Evolutionary conservation across 345 rosid genomes (phyloP), one percentile per base, ranked within the genome.

Genomic region (Melaleuca alternifolia): DNA sequence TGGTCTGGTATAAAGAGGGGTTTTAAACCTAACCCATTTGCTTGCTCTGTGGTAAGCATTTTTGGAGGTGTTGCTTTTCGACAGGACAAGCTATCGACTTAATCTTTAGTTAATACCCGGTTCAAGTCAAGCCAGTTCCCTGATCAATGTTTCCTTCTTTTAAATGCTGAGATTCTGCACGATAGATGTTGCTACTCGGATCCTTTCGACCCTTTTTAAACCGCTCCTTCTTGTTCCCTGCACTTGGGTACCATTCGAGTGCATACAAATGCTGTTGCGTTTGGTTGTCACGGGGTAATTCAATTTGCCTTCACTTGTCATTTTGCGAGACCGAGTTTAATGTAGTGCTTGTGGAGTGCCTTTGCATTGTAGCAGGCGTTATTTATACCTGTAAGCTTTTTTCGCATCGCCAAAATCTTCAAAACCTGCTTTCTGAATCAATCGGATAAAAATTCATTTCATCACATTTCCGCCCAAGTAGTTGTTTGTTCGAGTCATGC

Each of bases 211-310:
- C 76, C 76, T 59, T 59, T 1, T n/a, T 1, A 15, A 59, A n/a
- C 71, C 1, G 2, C 8, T n/a, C 9, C 37, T 12, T 59, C 16
- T 12, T 33, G 9, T n/a, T n/a, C n/a, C n/a, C 18, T 3, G 71
- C 37, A 59, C 18, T 2, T 59, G 16, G 28, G 71, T 59, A 12
- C 71, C 18, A 59, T 59, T 0, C 12, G 71, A 59, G 33, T 12
- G 71, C 33, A 5, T 0, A 6, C 71, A n/a, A 59, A n/a, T 59
- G 18, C 8, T 57, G 7, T 57, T 0, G 5, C 7, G 26, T 24
- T 1, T 26, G 65, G 65, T 57, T 30, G 26, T 26, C 0, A 3
- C 14, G 65, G 13, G 6, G 3, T 26, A 0, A 26, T 0, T 1
- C 16, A 0, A 30, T 57, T 57, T 57, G 65, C n/a, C 30, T 26